Conservation (phyloP, 768 basidiomycete genomes). For the Serpula lacrymans region DNA sequence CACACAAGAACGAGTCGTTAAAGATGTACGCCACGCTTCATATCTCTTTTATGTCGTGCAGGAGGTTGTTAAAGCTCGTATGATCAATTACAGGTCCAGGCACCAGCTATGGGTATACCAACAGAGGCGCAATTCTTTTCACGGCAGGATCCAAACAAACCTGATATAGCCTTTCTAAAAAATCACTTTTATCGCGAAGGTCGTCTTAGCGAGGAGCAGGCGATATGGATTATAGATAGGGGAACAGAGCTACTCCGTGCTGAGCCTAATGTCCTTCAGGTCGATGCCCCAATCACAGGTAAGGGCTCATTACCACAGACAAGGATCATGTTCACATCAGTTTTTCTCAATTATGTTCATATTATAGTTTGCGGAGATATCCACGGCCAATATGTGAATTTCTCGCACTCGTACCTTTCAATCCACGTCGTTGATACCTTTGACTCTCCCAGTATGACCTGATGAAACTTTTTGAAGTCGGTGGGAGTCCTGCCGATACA, state of each 20-base stretch:
- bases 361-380: conserved; percentile 93
- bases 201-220: conserved; percentile 89
- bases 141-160: conserved; percentile 78
- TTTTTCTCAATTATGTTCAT: conserved; percentile 5
- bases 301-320: conserved; percentile 4
- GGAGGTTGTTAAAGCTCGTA: neutral
- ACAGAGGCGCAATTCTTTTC: conserved; percentile 95
- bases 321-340: conserved; percentile 19
- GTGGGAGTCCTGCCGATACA: conserved; percentile 91
- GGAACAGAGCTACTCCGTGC: conserved; percentile 77
- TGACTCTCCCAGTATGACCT: conserved; percentile 70
- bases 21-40: conserved; percentile 64
- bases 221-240: conserved; percentile 87
- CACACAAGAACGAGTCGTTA: conserved; percentile 94
- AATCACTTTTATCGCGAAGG: conserved; percentile 99
- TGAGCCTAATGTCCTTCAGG: conserved; percentile 88
- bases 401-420: conserved; percentile 7
- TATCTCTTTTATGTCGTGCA: too few species aligned
- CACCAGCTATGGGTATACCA: conserved; percentile 90
- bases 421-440: conserved; percentile 7
- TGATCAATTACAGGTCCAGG: conserved; percentile 73
- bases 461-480: conserved; percentile 95
- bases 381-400: conserved; percentile 95
- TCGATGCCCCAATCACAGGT: conserved; percentile 99
- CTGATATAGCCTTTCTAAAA: conserved; percentile 94